Percentiles rank a stretch among this genome's conserved stretches.
phyloP scores from a whole-genome alignment of 176 grass and related monocot species.

The Eleusine indica region DNA sequence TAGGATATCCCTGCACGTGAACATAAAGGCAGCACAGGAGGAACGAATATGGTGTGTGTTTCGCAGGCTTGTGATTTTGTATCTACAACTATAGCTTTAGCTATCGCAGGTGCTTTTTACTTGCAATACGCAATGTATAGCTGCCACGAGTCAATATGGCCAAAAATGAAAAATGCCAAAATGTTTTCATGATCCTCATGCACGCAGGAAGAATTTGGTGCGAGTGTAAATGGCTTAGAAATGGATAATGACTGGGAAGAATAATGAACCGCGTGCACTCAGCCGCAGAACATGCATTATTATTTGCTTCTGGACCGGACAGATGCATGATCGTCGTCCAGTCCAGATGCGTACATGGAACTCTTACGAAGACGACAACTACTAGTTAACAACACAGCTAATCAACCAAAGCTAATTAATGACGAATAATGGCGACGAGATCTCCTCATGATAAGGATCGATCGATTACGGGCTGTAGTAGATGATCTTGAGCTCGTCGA shows the following conservation, averaged over 20 bases:
- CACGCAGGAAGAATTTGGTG: neutral
- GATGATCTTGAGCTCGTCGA: slow-evolving; percentile 56
- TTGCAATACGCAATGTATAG: slow-evolving; percentile 9
- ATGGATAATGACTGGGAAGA: neutral
- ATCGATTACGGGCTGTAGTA: slow-evolving; percentile 18
- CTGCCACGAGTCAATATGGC: neutral
- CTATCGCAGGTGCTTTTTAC: neutral
- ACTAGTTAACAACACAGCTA: too few species aligned
- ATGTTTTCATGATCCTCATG: neutral
- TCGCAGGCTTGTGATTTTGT: neutral
- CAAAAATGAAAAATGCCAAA: too few species aligned
- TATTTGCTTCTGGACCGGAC: neutral
- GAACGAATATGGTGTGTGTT: too few species aligned
- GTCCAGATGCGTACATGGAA: too few species aligned
- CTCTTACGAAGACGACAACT: too few species aligned
- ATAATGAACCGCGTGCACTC: neutral
- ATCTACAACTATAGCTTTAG: slow-evolving; percentile 6
- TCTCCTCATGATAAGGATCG: too few species aligned
- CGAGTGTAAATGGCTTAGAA: neutral
- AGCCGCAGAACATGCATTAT: neutral
- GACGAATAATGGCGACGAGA: too few species aligned
- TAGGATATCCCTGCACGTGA: too few species aligned
- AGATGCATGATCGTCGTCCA: neutral
- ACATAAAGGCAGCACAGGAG: too few species aligned
- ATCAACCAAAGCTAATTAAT: neutral